These are phyloP conservation scores for Parsonsia alboflavescens DNA, from an alignment of 257 asterid genomes.

Conservation along the genomic window DNA sequence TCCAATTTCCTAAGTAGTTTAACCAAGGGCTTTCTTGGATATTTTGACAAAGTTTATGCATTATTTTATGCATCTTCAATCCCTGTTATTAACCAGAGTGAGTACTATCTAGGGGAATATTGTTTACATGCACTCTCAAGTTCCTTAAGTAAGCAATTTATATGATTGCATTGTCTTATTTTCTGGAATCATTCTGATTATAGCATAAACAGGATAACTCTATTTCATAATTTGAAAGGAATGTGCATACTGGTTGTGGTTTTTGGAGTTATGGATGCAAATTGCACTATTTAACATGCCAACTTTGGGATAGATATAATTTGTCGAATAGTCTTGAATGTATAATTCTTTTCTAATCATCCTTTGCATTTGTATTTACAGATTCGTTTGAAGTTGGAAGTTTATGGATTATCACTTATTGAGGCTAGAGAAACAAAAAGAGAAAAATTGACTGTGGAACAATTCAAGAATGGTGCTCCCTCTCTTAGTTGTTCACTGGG, in stretches of 20 bases:
- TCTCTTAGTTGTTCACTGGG: conserved; percentile 30
- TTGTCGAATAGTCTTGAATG: conserved; percentile 2
- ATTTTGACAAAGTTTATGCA: too few species aligned
- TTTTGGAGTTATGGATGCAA: background rate
- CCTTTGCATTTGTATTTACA: conserved; percentile 24
- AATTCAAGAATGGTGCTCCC: conserved; percentile 26
- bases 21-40: too few species aligned
- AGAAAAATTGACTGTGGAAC: conserved; percentile 32
- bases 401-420: conserved; percentile 42
- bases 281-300: background rate
- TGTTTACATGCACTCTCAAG: background rate
- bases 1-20: too few species aligned
- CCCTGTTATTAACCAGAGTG: too few species aligned
- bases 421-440: conserved; percentile 34
- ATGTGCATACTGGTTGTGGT: background rate
- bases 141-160: background rate
- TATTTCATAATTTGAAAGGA: background rate
- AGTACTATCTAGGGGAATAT: too few species aligned
- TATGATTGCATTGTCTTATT: background rate
- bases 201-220: background rate
- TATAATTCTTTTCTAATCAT: conserved; percentile 7
- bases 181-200: background rate
- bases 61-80: too few species aligned
- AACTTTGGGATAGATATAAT: conserved; percentile 9
- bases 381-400: conserved; percentile 47